Conservation (phyloP, 106 monocot species). For the Dactylorhiza incarnata region DNA sequence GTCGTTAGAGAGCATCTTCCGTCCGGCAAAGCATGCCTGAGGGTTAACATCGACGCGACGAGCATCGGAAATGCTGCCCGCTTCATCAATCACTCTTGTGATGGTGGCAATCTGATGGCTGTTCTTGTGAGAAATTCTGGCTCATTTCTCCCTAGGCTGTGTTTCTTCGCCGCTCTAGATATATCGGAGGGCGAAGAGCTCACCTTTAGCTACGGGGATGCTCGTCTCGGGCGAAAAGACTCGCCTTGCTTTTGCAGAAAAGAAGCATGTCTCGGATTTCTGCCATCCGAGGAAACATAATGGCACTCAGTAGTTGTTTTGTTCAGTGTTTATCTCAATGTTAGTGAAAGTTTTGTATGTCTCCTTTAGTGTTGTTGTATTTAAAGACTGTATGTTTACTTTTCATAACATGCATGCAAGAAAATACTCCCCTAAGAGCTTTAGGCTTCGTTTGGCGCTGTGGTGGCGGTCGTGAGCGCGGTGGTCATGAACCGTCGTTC, state of each 20-base stretch:
- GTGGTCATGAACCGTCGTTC: too few species aligned
- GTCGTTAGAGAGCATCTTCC: slow-evolving; percentile 92
- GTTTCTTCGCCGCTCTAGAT: slow-evolving; percentile 72
- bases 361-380: too few species aligned
- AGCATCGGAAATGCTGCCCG: slow-evolving; percentile 69
- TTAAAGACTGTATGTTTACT: too few species aligned
- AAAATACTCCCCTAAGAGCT: too few species aligned
- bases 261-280: slow-evolving; percentile 35
- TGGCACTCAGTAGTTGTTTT: background rate
- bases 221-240: slow-evolving; percentile 16
- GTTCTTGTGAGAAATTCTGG: slow-evolving; percentile 68
- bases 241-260: slow-evolving; percentile 72
- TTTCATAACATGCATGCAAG: too few species aligned
- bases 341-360: too few species aligned
- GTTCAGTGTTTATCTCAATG: too few species aligned
- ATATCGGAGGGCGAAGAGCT: slow-evolving; percentile 65
- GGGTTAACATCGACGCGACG: slow-evolving; percentile 87
- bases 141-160: slow-evolving; percentile 67
- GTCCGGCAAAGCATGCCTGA: slow-evolving; percentile 72
- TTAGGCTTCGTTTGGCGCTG: too few species aligned
- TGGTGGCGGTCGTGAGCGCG: too few species aligned
- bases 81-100: slow-evolving; percentile 91
- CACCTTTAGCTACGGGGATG: slow-evolving; percentile 73
- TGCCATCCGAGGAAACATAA: slow-evolving; percentile 92
- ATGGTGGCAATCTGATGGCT: slow-evolving; percentile 68